phyloP scores from a whole-genome alignment of 164 flowering plant genomes.

The Vitis labrusca region DNA sequence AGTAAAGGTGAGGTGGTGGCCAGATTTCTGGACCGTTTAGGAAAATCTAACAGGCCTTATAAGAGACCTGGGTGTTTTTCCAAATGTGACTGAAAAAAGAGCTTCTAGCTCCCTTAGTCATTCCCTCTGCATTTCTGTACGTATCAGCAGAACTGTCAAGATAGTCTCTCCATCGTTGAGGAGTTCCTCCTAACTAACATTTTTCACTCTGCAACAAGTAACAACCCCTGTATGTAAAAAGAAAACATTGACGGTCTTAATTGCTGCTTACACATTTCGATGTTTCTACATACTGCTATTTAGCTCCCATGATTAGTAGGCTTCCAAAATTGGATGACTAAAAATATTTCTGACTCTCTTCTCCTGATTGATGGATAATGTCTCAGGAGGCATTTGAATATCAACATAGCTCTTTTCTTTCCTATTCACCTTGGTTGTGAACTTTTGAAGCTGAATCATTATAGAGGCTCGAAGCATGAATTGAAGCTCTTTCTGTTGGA shows the following conservation, averaged over 20 bases:
- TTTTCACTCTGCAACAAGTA: no score
- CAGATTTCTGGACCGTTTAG: neutral
- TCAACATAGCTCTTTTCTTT: neutral
- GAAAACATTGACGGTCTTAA: no score
- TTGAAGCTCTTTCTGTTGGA: neutral
- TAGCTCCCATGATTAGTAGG: no score
- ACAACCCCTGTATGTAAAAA: no score
- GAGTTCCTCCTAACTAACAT: no score
- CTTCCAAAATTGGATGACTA: no score
- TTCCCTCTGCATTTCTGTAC: neutral
- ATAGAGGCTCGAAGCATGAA: neutral
- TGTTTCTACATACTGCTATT: no score
- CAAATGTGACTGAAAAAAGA: neutral
- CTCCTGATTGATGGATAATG: neutral
- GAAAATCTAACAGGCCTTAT: no score
- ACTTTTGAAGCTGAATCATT: neutral
- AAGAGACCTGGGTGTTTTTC: neutral
- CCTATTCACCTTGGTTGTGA: neutral
- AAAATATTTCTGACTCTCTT: no score
- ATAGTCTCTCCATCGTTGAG: no score
- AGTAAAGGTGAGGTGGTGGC: conserved; percentile 57
- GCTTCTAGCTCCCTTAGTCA: neutral
- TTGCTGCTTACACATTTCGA: no score
- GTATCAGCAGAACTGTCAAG: no score
- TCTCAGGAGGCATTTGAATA: neutral